Evolutionary conservation across 345 rosid genomes (phyloP), one percentile per base, ranked within the genome.

Genomic region (Citrus sinensis): DNA sequence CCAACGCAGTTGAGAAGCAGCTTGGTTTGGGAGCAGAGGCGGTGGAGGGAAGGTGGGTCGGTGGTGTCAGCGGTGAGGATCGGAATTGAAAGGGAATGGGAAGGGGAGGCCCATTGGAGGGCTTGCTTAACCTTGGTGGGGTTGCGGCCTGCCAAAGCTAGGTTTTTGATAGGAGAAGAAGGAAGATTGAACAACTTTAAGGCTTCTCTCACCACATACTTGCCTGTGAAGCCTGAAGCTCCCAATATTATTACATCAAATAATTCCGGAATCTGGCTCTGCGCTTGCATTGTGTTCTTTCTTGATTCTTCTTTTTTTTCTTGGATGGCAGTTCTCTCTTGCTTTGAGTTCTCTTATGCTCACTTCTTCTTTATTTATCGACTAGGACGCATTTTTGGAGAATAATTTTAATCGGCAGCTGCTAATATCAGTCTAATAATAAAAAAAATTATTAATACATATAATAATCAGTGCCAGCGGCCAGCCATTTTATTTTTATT

Each of bases 91-190:
- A 97, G 92, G 34, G 89, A 73, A 66, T 60, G 81, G 37, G 97
- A 93, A 39, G 68, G 91, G 68, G 97, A 70, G 4, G 98, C 98
- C 98, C 98, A 93, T 60, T 84, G 49, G 77, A 93, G 93, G 19
- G 98, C 67, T 35, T 85, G 82, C 67, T 84, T 64, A 27, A 93
- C 86, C 86, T 87, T 91, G 72, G 82, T 37, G 16, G 87, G 89
- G 82, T 80, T 89, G 65, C 98, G 95, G 62, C 98, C 98, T 24
- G 98, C 98, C 55, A 95, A 77, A 75, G 97, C 98, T 1, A 95
- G 76, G 61, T 90, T 49, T 81, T 87, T 86, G 80, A 95, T 85
- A 54, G 98, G 91, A 37, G 97, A 87, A 80, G 90, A 78, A 17
- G 88, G 87, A 35, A 85, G 5, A 65, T 84, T 75, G 40, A 88